Evolutionary conservation across 1,284 basidiomycete genomes (phyloP).

Genomic region (Baeospora myosura): DNA sequence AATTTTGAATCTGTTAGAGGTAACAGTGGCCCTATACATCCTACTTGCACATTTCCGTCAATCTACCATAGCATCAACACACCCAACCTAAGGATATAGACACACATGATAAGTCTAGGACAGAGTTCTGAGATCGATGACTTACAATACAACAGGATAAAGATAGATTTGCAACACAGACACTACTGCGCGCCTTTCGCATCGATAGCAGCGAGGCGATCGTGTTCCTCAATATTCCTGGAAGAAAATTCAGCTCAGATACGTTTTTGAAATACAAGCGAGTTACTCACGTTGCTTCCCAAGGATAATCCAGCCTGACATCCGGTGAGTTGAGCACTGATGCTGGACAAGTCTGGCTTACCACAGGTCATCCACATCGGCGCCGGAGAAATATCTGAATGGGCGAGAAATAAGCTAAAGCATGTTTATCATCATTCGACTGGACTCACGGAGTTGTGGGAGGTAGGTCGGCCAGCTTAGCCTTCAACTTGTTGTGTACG

Average conservation of each 20-base stretch:
- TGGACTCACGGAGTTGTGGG: constrained; percentile 52
- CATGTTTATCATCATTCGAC: not conserved
- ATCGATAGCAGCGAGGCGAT: constrained; percentile 45
- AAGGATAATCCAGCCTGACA: constrained; percentile 76
- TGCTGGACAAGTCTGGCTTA: constrained; percentile 24
- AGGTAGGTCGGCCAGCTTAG: constrained; percentile 72
- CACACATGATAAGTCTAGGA: not conserved
- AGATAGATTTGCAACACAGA: not conserved
- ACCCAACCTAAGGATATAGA: constrained; percentile 1
- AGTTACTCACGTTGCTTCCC: constrained; percentile 63
- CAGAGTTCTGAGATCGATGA: no score
- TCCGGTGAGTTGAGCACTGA: constrained; percentile 4
- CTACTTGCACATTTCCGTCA: no score
- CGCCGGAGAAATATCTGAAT: constrained; percentile 61
- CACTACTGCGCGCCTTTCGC: constrained; percentile 4
- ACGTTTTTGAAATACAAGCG: constrained; percentile 3
- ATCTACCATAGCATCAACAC: no score
- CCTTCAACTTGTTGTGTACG: constrained; percentile 91
- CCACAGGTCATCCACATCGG: constrained; percentile 61
- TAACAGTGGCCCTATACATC: no score
- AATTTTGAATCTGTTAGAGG: no score
- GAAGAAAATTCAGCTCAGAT: constrained; percentile 2
- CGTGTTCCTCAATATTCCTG: constrained; percentile 76
- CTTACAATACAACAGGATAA: not conserved
- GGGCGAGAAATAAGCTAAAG: not conserved